phyloP scores from a whole-genome alignment of 1,139 yeast species.

The Sugiyamaella sp. region DNA sequence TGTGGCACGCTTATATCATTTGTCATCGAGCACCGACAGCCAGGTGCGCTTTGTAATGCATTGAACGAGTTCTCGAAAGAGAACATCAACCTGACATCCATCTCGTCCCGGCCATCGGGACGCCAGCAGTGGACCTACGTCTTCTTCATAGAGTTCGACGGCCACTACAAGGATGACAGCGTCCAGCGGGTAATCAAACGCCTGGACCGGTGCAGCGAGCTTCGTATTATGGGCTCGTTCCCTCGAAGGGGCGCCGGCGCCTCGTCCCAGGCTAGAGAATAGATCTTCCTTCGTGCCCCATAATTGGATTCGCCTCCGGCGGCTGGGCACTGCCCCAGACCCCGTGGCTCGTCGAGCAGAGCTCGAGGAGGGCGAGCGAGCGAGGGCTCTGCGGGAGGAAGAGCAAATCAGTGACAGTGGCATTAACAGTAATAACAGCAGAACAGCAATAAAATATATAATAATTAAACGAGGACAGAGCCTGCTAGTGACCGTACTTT shows the following conservation, averaged over 20 bases:
- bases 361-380: too few relatives aligned
- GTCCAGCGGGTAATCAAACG: slow-evolving; percentile 29
- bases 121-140: slow-evolving; percentile 78
- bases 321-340: background rate
- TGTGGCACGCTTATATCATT: slow-evolving; percentile 63
- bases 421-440: too few relatives aligned
- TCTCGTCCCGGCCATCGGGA: slow-evolving; percentile 70
- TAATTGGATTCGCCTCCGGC: background rate
- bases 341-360: background rate
- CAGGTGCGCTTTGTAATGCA: slow-evolving; percentile 76
- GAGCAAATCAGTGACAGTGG: too few relatives aligned
- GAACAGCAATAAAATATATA: background rate
- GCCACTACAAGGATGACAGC: slow-evolving; percentile 33
- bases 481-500: slow-evolving; percentile 63
- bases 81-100: slow-evolving; percentile 68
- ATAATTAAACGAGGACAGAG: background rate
- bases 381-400: too few relatives aligned
- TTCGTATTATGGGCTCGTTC: slow-evolving; percentile 31
- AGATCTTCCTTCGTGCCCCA: too few relatives aligned
- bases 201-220: slow-evolving; percentile 26
- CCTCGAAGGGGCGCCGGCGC: slow-evolving; percentile 14
- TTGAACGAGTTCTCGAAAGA: slow-evolving; percentile 59
- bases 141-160: slow-evolving; percentile 70
- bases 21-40: slow-evolving; percentile 60
- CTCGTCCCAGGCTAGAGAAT: too few relatives aligned